A percentile compares a stretch with the other conserved stretches of the same genome.
phyloP scores from a whole-genome alignment of 768 basidiomycete genomes.

The Russula olivacea region DNA sequence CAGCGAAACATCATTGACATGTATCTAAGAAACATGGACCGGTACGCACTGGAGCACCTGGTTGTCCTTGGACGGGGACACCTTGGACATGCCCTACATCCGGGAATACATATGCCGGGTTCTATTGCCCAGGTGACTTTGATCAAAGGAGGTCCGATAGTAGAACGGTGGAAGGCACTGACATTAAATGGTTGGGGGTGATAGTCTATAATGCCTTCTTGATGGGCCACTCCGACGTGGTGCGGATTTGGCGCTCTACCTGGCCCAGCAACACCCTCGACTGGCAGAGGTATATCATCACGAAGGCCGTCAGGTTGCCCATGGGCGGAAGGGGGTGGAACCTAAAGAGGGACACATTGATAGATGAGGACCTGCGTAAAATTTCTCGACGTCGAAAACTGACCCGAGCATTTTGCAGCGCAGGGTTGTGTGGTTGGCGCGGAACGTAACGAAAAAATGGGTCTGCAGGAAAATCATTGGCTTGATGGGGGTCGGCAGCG shows the following conservation, averaged over 20 bases:
- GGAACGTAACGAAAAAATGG: background rate
- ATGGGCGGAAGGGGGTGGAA: background rate
- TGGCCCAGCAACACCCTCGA: background rate
- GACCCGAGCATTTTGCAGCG: background rate
- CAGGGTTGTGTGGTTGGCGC: background rate
- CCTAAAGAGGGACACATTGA: background rate
- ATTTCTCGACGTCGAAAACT: no score
- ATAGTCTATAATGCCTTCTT: background rate
- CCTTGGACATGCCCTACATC: background rate
- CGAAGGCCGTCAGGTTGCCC: background rate
- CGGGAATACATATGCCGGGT: background rate
- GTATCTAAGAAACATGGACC: background rate
- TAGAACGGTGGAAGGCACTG: background rate
- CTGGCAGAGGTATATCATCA: background rate
- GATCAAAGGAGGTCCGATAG: background rate
- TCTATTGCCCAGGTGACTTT: background rate
- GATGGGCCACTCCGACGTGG: background rate
- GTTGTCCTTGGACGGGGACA: background rate
- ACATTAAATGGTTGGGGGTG: background rate
- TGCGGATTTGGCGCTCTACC: background rate
- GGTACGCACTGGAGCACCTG: background rate
- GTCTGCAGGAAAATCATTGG: background rate
- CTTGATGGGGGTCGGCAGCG: background rate
- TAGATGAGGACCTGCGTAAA: no score
- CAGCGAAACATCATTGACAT: background rate